phyloP scores from a whole-genome alignment of 306 rosid genomes.

The Argentina anserina region DNA sequence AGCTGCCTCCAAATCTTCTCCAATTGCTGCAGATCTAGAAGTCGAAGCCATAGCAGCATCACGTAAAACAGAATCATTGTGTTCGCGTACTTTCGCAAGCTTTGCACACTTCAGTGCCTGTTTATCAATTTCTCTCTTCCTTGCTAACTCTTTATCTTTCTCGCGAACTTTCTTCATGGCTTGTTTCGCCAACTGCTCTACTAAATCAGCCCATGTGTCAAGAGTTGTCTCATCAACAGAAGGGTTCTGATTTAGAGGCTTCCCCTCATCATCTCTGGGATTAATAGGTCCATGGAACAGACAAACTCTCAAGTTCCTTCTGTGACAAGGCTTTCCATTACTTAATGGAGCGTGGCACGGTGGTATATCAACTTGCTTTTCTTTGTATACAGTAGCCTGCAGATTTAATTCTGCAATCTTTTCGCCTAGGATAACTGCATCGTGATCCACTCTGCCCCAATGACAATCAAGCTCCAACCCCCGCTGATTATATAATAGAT shows the following conservation, averaged over 20 bases:
- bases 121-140: slow-evolving; percentile 52
- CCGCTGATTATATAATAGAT: slow-evolving; percentile 75
- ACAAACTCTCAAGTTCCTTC: slow-evolving; percentile 69
- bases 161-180: slow-evolving; percentile 78
- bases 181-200: slow-evolving; percentile 60
- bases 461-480: slow-evolving; percentile 92
- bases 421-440: slow-evolving; percentile 79
- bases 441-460: slow-evolving; percentile 94
- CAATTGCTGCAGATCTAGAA: slow-evolving; percentile 54
- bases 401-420: slow-evolving; percentile 74
- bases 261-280: slow-evolving; percentile 82
- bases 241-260: slow-evolving; percentile 47
- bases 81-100: slow-evolving; percentile 82
- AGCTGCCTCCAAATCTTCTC: slow-evolving; percentile 42
- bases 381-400: slow-evolving; percentile 43
- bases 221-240: slow-evolving; percentile 31
- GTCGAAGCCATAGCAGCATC: slow-evolving; percentile 82
- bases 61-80: slow-evolving; percentile 69
- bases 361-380: slow-evolving; percentile 44
- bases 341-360: slow-evolving; percentile 82
- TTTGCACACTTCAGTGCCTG: slow-evolving; percentile 61
- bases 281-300: slow-evolving; percentile 87
- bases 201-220: slow-evolving; percentile 32
- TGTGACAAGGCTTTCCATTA: slow-evolving; percentile 74
- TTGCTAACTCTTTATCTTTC: slow-evolving; percentile 49